Base-by-base conservation (phyloP, 129 eudicot species). In the Escallonia rubra region DNA sequence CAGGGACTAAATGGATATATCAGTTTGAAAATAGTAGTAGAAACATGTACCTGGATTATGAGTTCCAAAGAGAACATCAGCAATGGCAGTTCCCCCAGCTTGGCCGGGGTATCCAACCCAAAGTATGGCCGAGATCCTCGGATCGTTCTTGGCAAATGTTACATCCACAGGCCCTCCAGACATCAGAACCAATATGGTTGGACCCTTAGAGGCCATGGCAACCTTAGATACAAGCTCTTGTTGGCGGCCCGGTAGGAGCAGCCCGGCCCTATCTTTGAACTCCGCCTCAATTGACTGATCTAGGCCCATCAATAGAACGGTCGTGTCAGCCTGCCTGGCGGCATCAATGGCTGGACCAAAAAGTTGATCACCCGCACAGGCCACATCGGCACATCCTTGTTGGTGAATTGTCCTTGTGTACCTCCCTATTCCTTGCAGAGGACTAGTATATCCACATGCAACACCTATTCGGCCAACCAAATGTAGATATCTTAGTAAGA, bases 41-140 rank as follows among this genome's bases (percentile, higher is more conserved):
- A 3, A 3, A 45, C 10, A 72, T 55, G 15, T 54, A 85, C 96
- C 90, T 41, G 95, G 96, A 79, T 90, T 90, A 60, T 79, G 85
- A 43, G 86, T 60, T 61, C 95, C 95, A 69, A 81, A 90, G 10
- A 90, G 72, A 55, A 90, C 70, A 70, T 90, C 95, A 13, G 96
- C 96, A 67, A 90, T 86, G 69, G 96, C 96, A 43, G 82, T 73
- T 15, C 96, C 94, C 8, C 95, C 95, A 47, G 86, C 90, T 68
- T 90, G 90, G 72, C 95, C 96, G 11, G 96, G 96, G 75, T 90
- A 90, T 34, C 96, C 96, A 38, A 67, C 94, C 96, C 96, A 90
- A 59, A 90, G 52, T 40, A 90, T 90, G 13, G 88, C 86, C 38
- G 75, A 70, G 10, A 90, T 65, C 42, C 61, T 42, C 4, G 86